Evolutionary conservation across 805 yeast genomes (phyloP), one percentile per base, ranked within the genome.

Genomic region (Ogataea salicorniae): DNA sequence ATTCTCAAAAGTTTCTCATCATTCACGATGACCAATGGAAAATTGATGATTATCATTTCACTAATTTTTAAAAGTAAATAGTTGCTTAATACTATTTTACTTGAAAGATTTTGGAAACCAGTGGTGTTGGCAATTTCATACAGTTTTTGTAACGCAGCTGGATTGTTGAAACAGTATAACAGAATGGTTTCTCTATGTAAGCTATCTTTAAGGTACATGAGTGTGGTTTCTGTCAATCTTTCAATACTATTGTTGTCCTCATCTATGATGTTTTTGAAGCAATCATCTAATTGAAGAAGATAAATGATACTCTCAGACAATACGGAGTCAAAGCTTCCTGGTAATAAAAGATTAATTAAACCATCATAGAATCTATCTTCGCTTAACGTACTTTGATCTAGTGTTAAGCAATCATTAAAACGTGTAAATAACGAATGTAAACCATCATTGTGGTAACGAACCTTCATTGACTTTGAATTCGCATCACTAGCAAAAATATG

Each of bases 321-420:
- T 17, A 48, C 40, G 2, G 41, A 26, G 37, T 43, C 46, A 18
- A 38, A 45, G 17, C 34, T 35, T 15, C 43, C 45, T 13, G 53
- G 48, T 29, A 51, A 38, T 15, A 53, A 15, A 13, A 48, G 11
- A 17, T 44, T 46, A n/a, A 53, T 36, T 14, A 53, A 46, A 2
- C 26, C 14, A 29, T 47, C 49, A 29, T 39, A 38, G 13, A 39
- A 35, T 20, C 40, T 47, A 41, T 61, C 63, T 37, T 51, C 51
- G 1, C 48, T 43, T 11, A 59, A 41, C 3, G 61, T 51, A 16
- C 60, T 53, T 34, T 56, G 56, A 40, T 59, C 62, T 34, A 62
- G 39, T 3, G 48, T 41, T 7, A 52, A 35, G 20, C 58, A 49
- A 34, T 42, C 43, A 39, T 48, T 56, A 47, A 61, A 60, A 14